These are phyloP conservation scores for Citrus unshiu DNA, from an alignment of 345 rosid species.

Conservation along the genomic window DNA sequence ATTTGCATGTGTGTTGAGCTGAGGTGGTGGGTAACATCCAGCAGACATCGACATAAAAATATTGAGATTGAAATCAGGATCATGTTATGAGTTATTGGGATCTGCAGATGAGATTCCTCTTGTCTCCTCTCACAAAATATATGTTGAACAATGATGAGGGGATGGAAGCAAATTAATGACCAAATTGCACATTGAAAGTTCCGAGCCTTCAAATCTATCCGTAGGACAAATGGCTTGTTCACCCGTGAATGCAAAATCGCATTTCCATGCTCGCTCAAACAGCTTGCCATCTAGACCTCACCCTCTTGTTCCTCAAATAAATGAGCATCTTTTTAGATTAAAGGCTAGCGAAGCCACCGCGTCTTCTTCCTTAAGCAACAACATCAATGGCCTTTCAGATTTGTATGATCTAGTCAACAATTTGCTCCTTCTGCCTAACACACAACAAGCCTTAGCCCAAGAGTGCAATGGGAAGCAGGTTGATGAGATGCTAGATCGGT, in stretches of 20 bases:
- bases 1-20: background rate
- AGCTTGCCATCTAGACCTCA: slow-evolving; percentile 45
- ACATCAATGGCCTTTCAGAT: slow-evolving; percentile 24
- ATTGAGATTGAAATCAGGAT: slow-evolving; percentile 2
- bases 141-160: background rate
- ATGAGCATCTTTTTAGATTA: slow-evolving; percentile 31
- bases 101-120: slow-evolving; percentile 11
- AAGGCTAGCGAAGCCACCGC: slow-evolving; percentile 10
- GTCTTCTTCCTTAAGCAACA: slow-evolving; percentile 8
- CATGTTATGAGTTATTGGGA: background rate
- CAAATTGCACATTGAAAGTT: background rate
- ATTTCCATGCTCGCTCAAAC: slow-evolving; percentile 41
- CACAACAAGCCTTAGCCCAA: background rate
- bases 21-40: slow-evolving; percentile 1
- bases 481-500: slow-evolving; percentile 9
- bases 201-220: background rate
- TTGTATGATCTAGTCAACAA: slow-evolving; percentile 31
- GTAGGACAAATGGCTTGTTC: slow-evolving; percentile 28
- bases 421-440: background rate
- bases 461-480: background rate
- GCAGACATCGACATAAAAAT: background rate
- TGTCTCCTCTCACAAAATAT: slow-evolving; percentile 7
- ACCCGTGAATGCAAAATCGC: background rate
- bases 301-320: slow-evolving; percentile 31
- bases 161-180: background rate